These are phyloP conservation scores for Tricholoma bakamatsutake DNA, from an alignment of 768 basidiomycete genomes.

Conservation along the genomic window DNA sequence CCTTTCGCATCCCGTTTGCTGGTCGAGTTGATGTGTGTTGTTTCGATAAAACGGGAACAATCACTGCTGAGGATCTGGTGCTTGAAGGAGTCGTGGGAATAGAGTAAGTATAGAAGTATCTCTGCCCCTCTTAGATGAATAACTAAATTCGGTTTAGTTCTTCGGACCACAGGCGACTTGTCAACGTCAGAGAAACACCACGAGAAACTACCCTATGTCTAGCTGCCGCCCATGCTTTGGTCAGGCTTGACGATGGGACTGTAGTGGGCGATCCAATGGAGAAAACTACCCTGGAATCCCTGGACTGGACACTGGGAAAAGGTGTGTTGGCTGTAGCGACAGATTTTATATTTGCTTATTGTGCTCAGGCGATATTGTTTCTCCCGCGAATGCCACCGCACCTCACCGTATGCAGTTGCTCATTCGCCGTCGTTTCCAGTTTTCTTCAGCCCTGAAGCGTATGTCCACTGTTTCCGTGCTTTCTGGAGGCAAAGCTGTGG, in stretches of 20 bases:
- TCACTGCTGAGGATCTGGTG: slow-evolving; percentile 92
- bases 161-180: slow-evolving; percentile 55
- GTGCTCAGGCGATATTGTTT: slow-evolving; percentile 57
- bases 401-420: slow-evolving; percentile 55
- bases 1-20: slow-evolving; percentile 94
- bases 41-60: slow-evolving; percentile 99
- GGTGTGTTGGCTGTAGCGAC: slow-evolving; percentile 32
- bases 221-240: slow-evolving; percentile 92
- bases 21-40: slow-evolving; percentile 97
- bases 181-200: slow-evolving; percentile 71
- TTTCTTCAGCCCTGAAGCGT: slow-evolving; percentile 94
- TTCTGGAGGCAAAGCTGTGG: slow-evolving; percentile 52
- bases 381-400: slow-evolving; percentile 48
- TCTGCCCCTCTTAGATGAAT: slow-evolving; percentile 1
- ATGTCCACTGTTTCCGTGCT: slow-evolving; percentile 87
- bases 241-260: slow-evolving; percentile 88
- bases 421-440: slow-evolving; percentile 93
- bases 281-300: slow-evolving; percentile 86
- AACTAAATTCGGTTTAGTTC: slow-evolving; percentile 33
- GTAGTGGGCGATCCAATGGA: slow-evolving; percentile 99
- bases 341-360: slow-evolving; percentile 1
- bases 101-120: slow-evolving; percentile 66
- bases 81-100: slow-evolving; percentile 92
- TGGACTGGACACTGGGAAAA: slow-evolving; percentile 80
- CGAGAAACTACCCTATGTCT: slow-evolving; percentile 82